These are phyloP conservation scores for Canavalia ensiformis DNA, from an alignment of 306 rosid genomes.

Conservation along the genomic window DNA sequence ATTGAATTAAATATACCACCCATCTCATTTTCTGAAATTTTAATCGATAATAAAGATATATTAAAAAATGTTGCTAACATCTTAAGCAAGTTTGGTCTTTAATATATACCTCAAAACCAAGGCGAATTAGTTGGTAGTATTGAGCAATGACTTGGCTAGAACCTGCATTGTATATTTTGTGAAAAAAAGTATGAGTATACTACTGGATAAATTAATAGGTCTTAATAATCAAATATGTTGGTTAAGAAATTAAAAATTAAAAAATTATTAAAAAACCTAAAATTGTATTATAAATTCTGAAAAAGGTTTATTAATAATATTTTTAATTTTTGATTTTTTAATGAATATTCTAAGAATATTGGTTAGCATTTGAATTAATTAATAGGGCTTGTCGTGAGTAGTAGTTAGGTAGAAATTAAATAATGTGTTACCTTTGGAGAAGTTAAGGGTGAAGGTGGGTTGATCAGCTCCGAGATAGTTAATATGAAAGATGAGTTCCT, in stretches of 20 bases:
- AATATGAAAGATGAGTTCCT: slow-evolving; percentile 93
- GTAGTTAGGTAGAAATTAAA: too few relatives aligned
- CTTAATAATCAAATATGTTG: not conserved
- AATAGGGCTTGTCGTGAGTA: not conserved
- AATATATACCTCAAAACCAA: slow-evolving; percentile 77
- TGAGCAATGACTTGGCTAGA: slow-evolving; percentile 98
- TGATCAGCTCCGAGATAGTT: slow-evolving; percentile 97
- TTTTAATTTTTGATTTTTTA: too few relatives aligned
- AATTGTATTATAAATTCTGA: too few relatives aligned
- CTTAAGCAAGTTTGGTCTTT: not conserved
- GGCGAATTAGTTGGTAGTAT: slow-evolving; percentile 91
- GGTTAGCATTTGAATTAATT: too few relatives aligned
- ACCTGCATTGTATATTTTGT: slow-evolving; percentile 64
- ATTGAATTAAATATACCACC: not conserved
- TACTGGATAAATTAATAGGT: not conserved
- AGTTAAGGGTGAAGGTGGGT: slow-evolving; percentile 97
- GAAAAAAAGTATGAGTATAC: not conserved
- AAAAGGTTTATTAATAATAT: too few relatives aligned
- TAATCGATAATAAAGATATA: too few relatives aligned
- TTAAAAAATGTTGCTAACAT: too few relatives aligned
- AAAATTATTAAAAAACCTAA: too few relatives aligned
- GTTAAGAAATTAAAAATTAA: too few relatives aligned
- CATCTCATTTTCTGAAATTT: not conserved
- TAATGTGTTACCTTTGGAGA: slow-evolving; percentile 75
- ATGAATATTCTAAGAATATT: too few relatives aligned